These are phyloP conservation scores for Cyberlindnera sargentensis DNA, from an alignment of 805 yeast genomes.

Conservation along the genomic window DNA sequence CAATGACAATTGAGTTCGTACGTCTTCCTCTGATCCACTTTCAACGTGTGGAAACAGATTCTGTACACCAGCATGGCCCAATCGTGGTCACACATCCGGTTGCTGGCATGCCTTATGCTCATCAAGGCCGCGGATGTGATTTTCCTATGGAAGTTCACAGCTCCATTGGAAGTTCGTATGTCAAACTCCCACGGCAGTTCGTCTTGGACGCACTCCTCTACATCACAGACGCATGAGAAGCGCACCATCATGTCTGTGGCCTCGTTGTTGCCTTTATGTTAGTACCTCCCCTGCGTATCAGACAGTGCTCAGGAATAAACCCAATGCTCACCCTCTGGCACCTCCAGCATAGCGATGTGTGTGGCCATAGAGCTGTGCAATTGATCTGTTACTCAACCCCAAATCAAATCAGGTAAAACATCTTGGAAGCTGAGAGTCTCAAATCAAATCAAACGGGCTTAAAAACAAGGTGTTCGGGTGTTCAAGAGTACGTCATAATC, in stretches of 20 bases:
- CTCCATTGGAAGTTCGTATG: conserved; percentile 9
- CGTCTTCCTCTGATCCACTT: neutral
- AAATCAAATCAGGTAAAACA: too few relatives aligned
- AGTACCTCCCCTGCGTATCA: neutral
- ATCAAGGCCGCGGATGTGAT: neutral
- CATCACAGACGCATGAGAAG: neutral
- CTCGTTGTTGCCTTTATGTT: conserved; percentile 5
- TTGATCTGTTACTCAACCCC: too few relatives aligned
- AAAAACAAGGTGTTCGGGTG: too few relatives aligned
- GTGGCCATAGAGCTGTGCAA: neutral
- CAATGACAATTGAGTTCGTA: neutral
- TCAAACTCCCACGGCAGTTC: conserved; percentile 6
- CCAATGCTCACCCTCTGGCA: conserved; percentile 1
- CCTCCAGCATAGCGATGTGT: neutral
- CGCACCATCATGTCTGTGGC: conserved; percentile 10
- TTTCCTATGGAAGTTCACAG: neutral
- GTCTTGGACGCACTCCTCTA: neutral
- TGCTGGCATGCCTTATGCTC: conserved; percentile 1
- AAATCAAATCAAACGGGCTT: too few relatives aligned
- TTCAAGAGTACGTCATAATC: too few relatives aligned
- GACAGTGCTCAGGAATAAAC: neutral
- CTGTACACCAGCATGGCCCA: conserved; percentile 10
- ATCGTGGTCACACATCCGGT: conserved; percentile 2
- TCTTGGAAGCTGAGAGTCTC: too few relatives aligned
- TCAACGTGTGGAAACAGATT: conserved; percentile 6